Conservation (phyloP, 495 filamentous ascomycete species). For the Amphirosellinia nigrospora region DNA sequence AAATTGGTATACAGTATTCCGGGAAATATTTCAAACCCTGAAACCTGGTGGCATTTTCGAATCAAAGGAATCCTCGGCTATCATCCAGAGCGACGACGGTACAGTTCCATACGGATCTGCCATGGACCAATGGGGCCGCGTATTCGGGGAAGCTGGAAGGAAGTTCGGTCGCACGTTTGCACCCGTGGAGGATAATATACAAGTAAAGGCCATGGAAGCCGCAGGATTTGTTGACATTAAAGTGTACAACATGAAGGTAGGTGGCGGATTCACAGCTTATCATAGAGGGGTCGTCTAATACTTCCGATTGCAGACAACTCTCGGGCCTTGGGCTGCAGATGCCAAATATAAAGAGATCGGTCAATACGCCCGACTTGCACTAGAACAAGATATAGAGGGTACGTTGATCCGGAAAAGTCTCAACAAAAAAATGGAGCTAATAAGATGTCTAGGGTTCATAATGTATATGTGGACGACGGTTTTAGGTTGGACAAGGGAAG, state of each 20-base stretch:
- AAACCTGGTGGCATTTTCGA: conserved; percentile 52
- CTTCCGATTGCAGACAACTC: conserved; percentile 41
- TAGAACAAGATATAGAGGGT: conserved; percentile 43
- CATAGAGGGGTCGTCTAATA: neutral
- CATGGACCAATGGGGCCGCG: conserved; percentile 52
- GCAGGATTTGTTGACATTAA: conserved; percentile 52
- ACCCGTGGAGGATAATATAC: conserved; percentile 47
- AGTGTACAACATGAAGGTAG: conserved; percentile 50
- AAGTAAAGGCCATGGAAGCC: conserved; percentile 40
- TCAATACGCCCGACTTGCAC: conserved; percentile 32
- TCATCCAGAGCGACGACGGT: conserved; percentile 56
- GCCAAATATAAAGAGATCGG: conserved; percentile 57
- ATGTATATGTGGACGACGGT: conserved; percentile 39
- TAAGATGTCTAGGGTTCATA: conserved; percentile 35
- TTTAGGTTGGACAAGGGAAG: conserved; percentile 42
- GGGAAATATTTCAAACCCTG: conserved; percentile 34
- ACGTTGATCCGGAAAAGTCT: neutral
- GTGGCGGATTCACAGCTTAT: neutral
- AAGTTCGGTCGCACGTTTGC: conserved; percentile 55
- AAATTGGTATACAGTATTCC: conserved; percentile 58
- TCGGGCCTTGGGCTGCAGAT: conserved; percentile 59
- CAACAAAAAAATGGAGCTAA: neutral
- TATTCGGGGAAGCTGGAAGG: conserved; percentile 50
- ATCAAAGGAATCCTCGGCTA: conserved; percentile 51
- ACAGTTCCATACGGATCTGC: conserved; percentile 52